Percentiles rank a stretch among this genome's conserved stretches.
Evolutionary conservation across 2,329 filamentous ascomycete genomes (phyloP).

Genomic region (Huntiella decipiens): DNA sequence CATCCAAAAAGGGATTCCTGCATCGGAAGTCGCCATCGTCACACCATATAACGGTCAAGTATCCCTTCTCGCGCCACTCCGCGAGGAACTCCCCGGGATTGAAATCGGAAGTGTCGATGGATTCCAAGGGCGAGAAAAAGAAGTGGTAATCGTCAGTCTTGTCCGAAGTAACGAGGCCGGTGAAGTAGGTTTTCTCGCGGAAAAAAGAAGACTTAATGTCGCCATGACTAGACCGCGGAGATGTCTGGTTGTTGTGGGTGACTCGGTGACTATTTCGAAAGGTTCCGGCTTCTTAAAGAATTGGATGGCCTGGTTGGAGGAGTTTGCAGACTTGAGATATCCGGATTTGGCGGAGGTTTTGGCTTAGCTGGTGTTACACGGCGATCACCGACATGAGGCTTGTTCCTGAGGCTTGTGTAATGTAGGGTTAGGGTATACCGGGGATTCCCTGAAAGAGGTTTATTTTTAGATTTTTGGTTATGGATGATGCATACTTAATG

Average conservation of each 20-base stretch:
- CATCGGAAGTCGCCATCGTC: constrained; percentile 78
- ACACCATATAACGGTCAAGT: constrained; percentile 96
- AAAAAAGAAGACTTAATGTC: constrained; percentile 84
- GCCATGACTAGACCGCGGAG: constrained; percentile 92
- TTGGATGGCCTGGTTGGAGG: constrained; percentile 86
- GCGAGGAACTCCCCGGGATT: constrained; percentile 63
- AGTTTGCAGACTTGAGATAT: constrained; percentile 77
- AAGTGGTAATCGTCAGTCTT: constrained; percentile 82
- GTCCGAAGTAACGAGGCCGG: constrained; percentile 74
- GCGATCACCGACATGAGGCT: too few relatives aligned
- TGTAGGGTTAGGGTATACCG: too few relatives aligned
- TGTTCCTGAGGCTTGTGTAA: too few relatives aligned
- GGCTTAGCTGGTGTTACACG: too few relatives aligned
- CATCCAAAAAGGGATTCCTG: constrained; percentile 57
- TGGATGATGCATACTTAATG: too few relatives aligned
- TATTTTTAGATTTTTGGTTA: too few relatives aligned
- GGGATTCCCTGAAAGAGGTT: too few relatives aligned
- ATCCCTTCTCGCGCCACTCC: constrained; percentile 58
- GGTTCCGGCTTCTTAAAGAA: constrained; percentile 68
- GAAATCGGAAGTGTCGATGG: constrained; percentile 95
- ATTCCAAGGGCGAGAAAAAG: constrained; percentile 93
- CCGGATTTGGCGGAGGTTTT: constrained; percentile 40
- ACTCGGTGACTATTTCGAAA: constrained; percentile 76
- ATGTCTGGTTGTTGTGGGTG: constrained; percentile 77
- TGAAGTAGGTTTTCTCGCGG: constrained; percentile 82